These are phyloP conservation scores for Aureobasidium pullulans DNA, from an alignment of 2,329 filamentous ascomycete genomes.

Conservation along the genomic window DNA sequence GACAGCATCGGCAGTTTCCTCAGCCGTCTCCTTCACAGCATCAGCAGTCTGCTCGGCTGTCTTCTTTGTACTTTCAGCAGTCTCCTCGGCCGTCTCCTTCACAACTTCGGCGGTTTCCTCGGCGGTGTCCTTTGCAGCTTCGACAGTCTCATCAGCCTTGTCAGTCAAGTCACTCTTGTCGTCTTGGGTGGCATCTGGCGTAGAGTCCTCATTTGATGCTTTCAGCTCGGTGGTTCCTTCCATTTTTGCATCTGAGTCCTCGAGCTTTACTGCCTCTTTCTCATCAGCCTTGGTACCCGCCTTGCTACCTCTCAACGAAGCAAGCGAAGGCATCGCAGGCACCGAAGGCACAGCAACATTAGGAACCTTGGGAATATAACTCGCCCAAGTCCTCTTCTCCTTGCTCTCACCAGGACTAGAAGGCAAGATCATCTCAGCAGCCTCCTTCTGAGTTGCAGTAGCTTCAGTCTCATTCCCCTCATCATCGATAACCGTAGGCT, in stretches of 20 bases:
- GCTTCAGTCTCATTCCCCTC: constrained; percentile 29
- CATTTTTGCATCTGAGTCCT: not conserved
- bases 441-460: constrained; percentile 23
- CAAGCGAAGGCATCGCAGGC: constrained; percentile 18
- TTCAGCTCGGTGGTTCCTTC: not conserved
- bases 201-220: too few relatives aligned
- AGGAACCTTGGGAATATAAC: constrained; percentile 26
- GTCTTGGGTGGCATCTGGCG: too few relatives aligned
- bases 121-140: too few relatives aligned
- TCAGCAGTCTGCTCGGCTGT: not conserved
- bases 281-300: constrained; percentile 21
- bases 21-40: not conserved
- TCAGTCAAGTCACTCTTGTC: too few relatives aligned
- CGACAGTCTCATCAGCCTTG: too few relatives aligned
- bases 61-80: not conserved
- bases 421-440: constrained; percentile 14
- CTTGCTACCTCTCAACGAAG: constrained; percentile 11
- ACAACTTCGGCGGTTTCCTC: not conserved
- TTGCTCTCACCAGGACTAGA: constrained; percentile 19
- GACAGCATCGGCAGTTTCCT: constrained; percentile 16
- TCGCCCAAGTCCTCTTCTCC: constrained; percentile 25
- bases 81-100: not conserved
- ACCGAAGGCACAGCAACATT: constrained; percentile 4
- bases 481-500: constrained; percentile 27
- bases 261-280: constrained; percentile 19